Evolutionary conservation across 345 rosid genomes (phyloP), one percentile per base, ranked within the genome.

Genomic region (Lepidium aucheri): DNA sequence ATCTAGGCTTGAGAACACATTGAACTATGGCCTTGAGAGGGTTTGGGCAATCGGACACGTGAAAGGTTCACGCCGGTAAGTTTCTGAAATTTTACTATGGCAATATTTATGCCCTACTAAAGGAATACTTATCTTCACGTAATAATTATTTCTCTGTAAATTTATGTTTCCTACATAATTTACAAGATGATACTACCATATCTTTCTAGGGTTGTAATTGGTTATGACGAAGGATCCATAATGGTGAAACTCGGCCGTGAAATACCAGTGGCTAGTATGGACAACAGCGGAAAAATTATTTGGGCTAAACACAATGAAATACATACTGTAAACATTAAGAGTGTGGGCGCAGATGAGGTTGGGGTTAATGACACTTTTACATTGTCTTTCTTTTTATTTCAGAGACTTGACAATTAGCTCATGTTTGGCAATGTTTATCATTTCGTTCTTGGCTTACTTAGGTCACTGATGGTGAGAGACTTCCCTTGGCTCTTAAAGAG

Each of bases 271-370:
- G 96, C 98, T 51, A 93, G 98, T 76, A 93, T 93, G 98, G 98
- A 93, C 76, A 93, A 77, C 75, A 88, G 96, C 76, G 98, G 98
- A 64, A 93, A 93, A 77, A 86, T 93, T 73, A 93, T 90, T 70
- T 93, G 98, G 98, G 98, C 98, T 30, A 93, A 88, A 77, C 98
- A 90, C 77, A 93, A 93, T 81, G 98, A 93, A 77, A 88, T 93
- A 72, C 98, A 90, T 73, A 93, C 98, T 47, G 94, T 93, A 72
- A 93, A 93, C 79, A 88, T 93, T 78, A 93, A 90, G 87, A 90
- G 85, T 67, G 83, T 88, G 12, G 94, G 90, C 63, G 86, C 91
- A 69, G 98, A 88, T 82, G 98, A 90, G 98, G 97, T 88, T 44
- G 35, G 46, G 55, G 52, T 35, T 51, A 20, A 8, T 17, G 49